These are phyloP conservation scores for Phytopythium delawarense DNA, from an alignment of 352 stramenopile genomes.

Conservation along the genomic window DNA sequence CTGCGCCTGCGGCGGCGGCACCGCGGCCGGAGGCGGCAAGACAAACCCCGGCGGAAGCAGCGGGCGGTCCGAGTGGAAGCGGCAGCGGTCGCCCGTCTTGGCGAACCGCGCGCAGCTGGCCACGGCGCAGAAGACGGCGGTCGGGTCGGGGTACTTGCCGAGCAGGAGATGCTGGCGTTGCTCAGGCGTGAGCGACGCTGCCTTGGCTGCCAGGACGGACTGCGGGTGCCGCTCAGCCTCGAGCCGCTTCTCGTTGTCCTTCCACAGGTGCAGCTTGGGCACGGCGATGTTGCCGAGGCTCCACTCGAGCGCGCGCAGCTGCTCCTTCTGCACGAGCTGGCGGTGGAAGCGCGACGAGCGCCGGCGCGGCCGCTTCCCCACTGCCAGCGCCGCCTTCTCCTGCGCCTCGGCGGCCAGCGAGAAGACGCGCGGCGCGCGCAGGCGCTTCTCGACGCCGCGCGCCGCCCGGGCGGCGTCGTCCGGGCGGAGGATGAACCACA, in stretches of 20 bases:
- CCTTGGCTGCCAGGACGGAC: constrained; percentile 2
- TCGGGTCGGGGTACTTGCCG: constrained; percentile 28
- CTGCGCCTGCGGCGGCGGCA: neutral
- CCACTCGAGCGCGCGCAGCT: constrained; percentile 51
- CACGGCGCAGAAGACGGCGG: constrained; percentile 38
- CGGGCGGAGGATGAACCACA: constrained; percentile 57
- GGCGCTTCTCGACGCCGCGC: constrained; percentile 29
- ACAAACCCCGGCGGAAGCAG: neutral
- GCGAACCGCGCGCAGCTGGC: constrained; percentile 46
- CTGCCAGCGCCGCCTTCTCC: neutral
- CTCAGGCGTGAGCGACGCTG: constrained; percentile 6
- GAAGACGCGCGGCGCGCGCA: neutral
- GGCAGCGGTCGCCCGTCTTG: constrained; percentile 57
- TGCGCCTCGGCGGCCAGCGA: neutral
- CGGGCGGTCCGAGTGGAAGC: constrained; percentile 40
- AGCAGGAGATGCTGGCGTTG: constrained; percentile 3
- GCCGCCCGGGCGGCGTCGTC: constrained; percentile 14
- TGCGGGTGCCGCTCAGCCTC: constrained; percentile 31
- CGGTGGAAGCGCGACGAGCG: constrained; percentile 26
- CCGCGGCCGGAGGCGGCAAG: neutral
- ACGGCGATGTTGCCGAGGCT: constrained; percentile 55
- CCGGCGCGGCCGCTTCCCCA: constrained; percentile 8
- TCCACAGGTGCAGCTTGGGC: constrained; percentile 53
- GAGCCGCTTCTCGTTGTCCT: constrained; percentile 47
- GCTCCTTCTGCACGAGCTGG: constrained; percentile 38